A percentile compares a stretch with the other conserved stretches of the same genome.
Conservation (phyloP, 1,284 basidiomycete species). For the Crucibulum cyathiforme region DNA sequence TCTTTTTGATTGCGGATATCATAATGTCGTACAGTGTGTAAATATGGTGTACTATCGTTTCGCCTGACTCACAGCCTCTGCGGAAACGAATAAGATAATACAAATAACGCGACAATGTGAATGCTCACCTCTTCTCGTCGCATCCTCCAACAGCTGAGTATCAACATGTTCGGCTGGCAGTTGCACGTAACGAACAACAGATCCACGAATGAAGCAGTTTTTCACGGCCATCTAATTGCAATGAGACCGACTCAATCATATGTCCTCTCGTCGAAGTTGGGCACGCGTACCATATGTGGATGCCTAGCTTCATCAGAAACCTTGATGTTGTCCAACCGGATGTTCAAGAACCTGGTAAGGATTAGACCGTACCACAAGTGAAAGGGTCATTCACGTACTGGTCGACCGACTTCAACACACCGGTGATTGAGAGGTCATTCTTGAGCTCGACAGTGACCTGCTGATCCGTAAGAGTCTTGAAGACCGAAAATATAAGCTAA, state of each 20-base stretch:
- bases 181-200: constrained; percentile 97
- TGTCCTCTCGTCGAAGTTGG: background rate
- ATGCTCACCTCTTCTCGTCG: constrained; percentile 87
- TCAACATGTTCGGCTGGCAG: constrained; percentile 93
- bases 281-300: constrained; percentile 89
- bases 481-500: constrained; percentile 96
- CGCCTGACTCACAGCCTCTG: constrained; percentile 60
- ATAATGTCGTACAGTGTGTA: constrained; percentile 19
- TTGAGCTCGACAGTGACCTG: constrained; percentile 98
- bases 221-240: constrained; percentile 90
- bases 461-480: constrained; percentile 99
- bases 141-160: constrained; percentile 96
- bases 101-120: constrained; percentile 2
- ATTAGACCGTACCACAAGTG: constrained; percentile 2
- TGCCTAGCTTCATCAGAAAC: constrained; percentile 93
- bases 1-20: background rate
- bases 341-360: constrained; percentile 87
- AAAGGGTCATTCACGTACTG: constrained; percentile 68
- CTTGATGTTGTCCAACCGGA: constrained; percentile 93
- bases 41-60: constrained; percentile 47
- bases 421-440: constrained; percentile 97
- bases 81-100: constrained; percentile 7
- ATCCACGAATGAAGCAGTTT: constrained; percentile 98
- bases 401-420: constrained; percentile 96
- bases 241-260: constrained; percentile 3